phyloP scores from a whole-genome alignment of 805 yeast species.

The Lachancea sp. region DNA sequence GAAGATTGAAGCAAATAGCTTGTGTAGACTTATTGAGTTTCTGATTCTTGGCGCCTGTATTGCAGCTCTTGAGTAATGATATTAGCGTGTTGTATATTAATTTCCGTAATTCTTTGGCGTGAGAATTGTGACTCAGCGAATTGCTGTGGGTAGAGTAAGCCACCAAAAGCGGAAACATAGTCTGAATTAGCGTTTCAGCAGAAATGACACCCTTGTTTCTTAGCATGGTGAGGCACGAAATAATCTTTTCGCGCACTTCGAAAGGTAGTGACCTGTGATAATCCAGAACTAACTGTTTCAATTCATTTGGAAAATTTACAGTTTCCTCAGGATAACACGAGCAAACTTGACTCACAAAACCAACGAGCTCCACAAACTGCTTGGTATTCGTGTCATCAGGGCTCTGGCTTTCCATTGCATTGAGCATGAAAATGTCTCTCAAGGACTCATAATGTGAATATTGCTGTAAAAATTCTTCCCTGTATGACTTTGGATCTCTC shows the following conservation, averaged over 20 bases:
- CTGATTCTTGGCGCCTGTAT: slow-evolving; percentile 84
- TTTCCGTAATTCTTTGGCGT: slow-evolving; percentile 75
- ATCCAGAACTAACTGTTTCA: slow-evolving; percentile 57
- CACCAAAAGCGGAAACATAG: slow-evolving; percentile 75
- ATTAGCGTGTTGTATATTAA: slow-evolving; percentile 78
- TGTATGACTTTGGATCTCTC: slow-evolving; percentile 89
- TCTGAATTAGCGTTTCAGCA: slow-evolving; percentile 76
- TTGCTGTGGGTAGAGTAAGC: slow-evolving; percentile 52
- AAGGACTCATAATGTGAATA: slow-evolving; percentile 87
- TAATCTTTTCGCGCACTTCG: slow-evolving; percentile 86
- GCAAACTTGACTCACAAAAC: slow-evolving; percentile 89
- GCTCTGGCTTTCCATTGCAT: slow-evolving; percentile 32
- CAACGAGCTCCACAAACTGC: slow-evolving; percentile 76
- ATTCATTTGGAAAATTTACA: slow-evolving; percentile 72
- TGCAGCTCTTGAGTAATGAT: slow-evolving; percentile 71
- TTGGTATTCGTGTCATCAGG: slow-evolving; percentile 24
- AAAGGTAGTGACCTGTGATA: slow-evolving; percentile 78
- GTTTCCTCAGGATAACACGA: slow-evolving; percentile 87
- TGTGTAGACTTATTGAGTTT: slow-evolving; percentile 86
- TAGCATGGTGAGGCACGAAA: slow-evolving; percentile 82
- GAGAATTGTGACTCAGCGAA: slow-evolving; percentile 43
- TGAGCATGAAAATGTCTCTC: slow-evolving; percentile 75
- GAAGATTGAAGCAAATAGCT: slow-evolving; percentile 79
- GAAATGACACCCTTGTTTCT: slow-evolving; percentile 76
- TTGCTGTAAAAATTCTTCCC: slow-evolving; percentile 90